Percentiles rank a stretch among this genome's conserved stretches.
Evolutionary conservation across 345 rosid genomes (phyloP).

Genomic region (Dovyalis caffra): DNA sequence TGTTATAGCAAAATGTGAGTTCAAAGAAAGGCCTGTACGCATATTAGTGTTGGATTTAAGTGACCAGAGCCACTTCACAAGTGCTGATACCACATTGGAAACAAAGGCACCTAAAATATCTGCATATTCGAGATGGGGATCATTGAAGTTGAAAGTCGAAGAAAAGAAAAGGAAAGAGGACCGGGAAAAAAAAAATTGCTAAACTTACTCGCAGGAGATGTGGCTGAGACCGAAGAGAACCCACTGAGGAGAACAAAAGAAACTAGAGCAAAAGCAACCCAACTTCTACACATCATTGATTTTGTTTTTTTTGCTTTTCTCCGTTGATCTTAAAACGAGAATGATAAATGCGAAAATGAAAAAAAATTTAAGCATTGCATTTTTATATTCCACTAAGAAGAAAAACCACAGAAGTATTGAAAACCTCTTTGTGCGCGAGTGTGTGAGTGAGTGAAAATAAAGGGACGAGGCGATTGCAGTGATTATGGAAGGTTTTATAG

Average conservation of each 20-base stretch:
- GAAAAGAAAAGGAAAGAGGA: background rate
- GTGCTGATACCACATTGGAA: constrained; percentile 21
- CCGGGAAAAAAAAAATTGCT: background rate
- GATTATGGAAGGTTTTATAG: background rate
- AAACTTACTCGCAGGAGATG: constrained; percentile 76
- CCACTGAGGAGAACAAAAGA: constrained; percentile 11
- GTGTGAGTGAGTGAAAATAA: no score
- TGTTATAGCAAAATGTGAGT: constrained; percentile 7
- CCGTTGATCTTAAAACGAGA: background rate
- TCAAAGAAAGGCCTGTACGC: constrained; percentile 10
- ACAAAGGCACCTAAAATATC: constrained; percentile 24
- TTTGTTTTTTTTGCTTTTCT: constrained; percentile 11
- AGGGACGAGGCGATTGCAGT: background rate
- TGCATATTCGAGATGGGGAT: constrained; percentile 11
- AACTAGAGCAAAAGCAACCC: no score
- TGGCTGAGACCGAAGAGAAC: constrained; percentile 72
- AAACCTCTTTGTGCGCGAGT: no score
- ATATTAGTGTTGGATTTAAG: constrained; percentile 26
- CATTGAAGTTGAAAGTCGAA: background rate
- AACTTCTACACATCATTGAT: constrained; percentile 4
- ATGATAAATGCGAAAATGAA: background rate
- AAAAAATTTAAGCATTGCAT: background rate
- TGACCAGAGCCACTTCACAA: constrained; percentile 35
- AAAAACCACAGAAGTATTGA: no score
- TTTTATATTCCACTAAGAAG: no score